phyloP scores from a whole-genome alignment of 441 rosid species.

The Corymbia citriodora region DNA sequence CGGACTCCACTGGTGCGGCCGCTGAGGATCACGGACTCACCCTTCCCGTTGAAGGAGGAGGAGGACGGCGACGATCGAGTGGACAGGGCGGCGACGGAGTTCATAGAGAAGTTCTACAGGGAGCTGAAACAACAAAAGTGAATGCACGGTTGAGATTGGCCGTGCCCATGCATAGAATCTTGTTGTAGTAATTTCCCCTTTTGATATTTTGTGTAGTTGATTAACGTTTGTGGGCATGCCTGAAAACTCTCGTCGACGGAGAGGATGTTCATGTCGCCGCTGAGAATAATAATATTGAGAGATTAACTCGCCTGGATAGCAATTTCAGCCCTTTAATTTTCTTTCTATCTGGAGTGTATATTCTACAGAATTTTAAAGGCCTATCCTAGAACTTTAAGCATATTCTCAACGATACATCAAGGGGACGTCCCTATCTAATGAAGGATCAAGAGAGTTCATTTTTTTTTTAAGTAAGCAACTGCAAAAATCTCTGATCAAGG shows the following conservation, averaged over 20 bases:
- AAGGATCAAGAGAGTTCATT: not conserved
- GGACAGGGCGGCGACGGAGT: constrained; percentile 78
- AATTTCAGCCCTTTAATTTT: not conserved
- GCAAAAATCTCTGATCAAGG: not conserved
- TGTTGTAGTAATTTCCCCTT: not conserved
- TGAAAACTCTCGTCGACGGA: not conserved
- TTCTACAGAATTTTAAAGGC: not conserved
- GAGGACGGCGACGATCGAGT: constrained; percentile 45
- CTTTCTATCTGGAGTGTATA: not conserved
- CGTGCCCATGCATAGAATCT: not conserved
- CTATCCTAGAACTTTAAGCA: not conserved
- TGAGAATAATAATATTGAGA: not conserved
- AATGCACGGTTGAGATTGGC: constrained; percentile 16
- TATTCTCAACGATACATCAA: not conserved
- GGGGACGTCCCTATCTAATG: not conserved
- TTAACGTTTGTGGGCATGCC: not conserved
- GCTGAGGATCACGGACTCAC: constrained; percentile 89
- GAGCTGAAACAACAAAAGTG: constrained; percentile 51
- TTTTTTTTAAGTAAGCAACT: not conserved
- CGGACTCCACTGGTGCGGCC: constrained; percentile 66
- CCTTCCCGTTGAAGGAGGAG: constrained; percentile 56
- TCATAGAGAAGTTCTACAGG: constrained; percentile 61
- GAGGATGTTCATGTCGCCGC: not conserved
- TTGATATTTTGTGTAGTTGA: not conserved
- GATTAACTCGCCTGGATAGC: not conserved